A percentile compares a stretch with the other conserved stretches of the same genome.
Conservation (phyloP, 2,329 filamentous ascomycete species). For the Epichloe gansuensis region DNA sequence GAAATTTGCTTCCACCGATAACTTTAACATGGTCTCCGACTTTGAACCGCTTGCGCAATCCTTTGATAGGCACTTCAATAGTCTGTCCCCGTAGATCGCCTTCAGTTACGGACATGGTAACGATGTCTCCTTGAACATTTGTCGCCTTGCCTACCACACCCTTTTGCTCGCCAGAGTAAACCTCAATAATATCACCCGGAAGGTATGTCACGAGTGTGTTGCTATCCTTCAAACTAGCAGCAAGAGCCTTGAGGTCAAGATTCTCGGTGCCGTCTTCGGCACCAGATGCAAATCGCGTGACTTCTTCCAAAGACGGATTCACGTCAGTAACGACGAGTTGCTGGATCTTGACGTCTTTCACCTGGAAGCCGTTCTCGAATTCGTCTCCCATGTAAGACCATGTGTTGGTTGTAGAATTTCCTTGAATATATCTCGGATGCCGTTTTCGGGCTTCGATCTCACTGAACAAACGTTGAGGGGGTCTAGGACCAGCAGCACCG, state of each 20-base stretch:
- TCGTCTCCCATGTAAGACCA: constrained; percentile 83
- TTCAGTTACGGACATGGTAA: constrained; percentile 74
- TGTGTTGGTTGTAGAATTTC: constrained; percentile 64
- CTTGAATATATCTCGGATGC: constrained; percentile 50
- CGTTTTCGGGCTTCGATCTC: constrained; percentile 86
- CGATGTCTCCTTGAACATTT: constrained; percentile 82
- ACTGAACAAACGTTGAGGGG: constrained; percentile 84
- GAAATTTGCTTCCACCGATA: constrained; percentile 86
- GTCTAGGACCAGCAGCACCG: constrained; percentile 49
- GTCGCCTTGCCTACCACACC: constrained; percentile 78
- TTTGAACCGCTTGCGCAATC: constrained; percentile 82
- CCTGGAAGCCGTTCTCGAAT: constrained; percentile 84
- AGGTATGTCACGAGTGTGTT: constrained; percentile 74
- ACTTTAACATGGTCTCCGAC: constrained; percentile 98
- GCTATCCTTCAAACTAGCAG: constrained; percentile 77
- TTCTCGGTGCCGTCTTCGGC: constrained; percentile 89
- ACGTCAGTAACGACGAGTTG: constrained; percentile 78
- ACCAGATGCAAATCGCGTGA: constrained; percentile 83
- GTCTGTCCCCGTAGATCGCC: constrained; percentile 71
- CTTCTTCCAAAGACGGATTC: constrained; percentile 85
- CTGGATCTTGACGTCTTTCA: constrained; percentile 89
- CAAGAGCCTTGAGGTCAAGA: constrained; percentile 80
- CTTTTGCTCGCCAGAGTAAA: constrained; percentile 89
- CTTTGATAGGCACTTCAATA: constrained; percentile 87
- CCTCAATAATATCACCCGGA: constrained; percentile 90